Percentiles rank a stretch among this genome's conserved stretches.
These are phyloP conservation scores for Solanum pinnatisectum DNA, from an alignment of 257 asterid species.

Conservation along the genomic window DNA sequence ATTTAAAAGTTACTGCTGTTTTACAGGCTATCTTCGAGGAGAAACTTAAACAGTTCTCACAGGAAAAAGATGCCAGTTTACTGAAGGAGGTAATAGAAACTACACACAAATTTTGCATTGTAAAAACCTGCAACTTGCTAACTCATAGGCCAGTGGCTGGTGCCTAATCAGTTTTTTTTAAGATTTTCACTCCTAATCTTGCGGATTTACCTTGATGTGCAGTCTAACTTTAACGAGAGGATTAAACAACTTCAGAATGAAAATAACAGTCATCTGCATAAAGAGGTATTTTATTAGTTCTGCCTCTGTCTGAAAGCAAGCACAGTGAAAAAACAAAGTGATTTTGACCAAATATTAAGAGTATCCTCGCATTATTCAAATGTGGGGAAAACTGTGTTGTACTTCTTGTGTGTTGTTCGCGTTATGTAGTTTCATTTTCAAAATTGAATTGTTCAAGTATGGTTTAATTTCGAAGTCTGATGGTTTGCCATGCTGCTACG, in stretches of 20 bases:
- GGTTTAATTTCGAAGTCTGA: background rate
- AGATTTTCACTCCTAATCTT: background rate
- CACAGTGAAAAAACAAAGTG: background rate
- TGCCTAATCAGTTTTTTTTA: background rate
- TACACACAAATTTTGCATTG: background rate
- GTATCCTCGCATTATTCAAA: background rate
- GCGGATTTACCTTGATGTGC: background rate
- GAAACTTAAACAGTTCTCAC: conserved; percentile 29
- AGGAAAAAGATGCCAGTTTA: conserved; percentile 34
- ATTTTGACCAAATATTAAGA: background rate
- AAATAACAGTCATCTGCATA: conserved; percentile 24
- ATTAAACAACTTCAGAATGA: conserved; percentile 32
- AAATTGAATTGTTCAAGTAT: background rate
- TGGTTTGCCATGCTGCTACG: background rate
- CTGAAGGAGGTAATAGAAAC: conserved; percentile 39
- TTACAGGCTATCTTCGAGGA: conserved; percentile 41
- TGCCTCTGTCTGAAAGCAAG: conserved; percentile 2
- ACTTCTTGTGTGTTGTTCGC: background rate
- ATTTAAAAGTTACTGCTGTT: conserved; percentile 5
- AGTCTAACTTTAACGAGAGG: conserved; percentile 37
- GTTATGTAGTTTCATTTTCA: background rate
- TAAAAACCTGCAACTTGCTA: background rate
- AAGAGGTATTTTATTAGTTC: conserved; percentile 28
- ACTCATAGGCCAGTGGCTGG: background rate
- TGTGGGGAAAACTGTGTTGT: background rate